phyloP scores from a whole-genome alignment of 2,329 filamentous ascomycete genomes.

The Ceratocystiopsis minuta region DNA sequence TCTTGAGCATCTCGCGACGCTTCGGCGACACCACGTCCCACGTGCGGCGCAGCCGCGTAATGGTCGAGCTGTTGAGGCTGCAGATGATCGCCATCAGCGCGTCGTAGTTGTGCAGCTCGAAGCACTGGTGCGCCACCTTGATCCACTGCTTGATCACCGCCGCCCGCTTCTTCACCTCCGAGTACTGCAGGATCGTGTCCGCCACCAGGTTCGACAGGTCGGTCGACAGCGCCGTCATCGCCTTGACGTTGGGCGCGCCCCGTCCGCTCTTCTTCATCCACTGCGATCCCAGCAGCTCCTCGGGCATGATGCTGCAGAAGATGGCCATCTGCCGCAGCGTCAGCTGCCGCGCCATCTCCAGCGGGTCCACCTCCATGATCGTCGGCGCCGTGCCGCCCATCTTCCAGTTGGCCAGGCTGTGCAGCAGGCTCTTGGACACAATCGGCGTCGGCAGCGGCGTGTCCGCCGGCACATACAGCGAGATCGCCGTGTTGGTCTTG shows the following conservation, averaged over 20 bases:
- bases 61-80: constrained; percentile 79
- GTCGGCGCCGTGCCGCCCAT: constrained; percentile 46
- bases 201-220: constrained; percentile 85
- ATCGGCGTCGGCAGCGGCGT: constrained; percentile 50
- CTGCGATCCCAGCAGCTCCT: constrained; percentile 78
- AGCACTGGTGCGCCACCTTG: constrained; percentile 73
- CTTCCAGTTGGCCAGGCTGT: constrained; percentile 55
- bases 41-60: constrained; percentile 71
- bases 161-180: constrained; percentile 87
- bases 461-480: constrained; percentile 52
- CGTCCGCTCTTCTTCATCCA: constrained; percentile 81
- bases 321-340: constrained; percentile 82
- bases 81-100: constrained; percentile 94
- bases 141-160: constrained; percentile 93
- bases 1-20: constrained; percentile 62
- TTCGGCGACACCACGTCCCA: constrained; percentile 81
- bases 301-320: constrained; percentile 80
- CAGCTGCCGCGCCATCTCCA: constrained; percentile 81
- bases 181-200: constrained; percentile 72
- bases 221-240: constrained; percentile 83
- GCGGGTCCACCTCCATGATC: constrained; percentile 76
- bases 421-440: constrained; percentile 60
- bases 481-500: constrained; percentile 64
- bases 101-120: constrained; percentile 90
- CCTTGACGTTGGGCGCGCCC: constrained; percentile 74